Evolutionary conservation across 148 eudicot genomes (phyloP), one percentile per base, ranked within the genome.

Genomic region (Polygonum aviculare): DNA sequence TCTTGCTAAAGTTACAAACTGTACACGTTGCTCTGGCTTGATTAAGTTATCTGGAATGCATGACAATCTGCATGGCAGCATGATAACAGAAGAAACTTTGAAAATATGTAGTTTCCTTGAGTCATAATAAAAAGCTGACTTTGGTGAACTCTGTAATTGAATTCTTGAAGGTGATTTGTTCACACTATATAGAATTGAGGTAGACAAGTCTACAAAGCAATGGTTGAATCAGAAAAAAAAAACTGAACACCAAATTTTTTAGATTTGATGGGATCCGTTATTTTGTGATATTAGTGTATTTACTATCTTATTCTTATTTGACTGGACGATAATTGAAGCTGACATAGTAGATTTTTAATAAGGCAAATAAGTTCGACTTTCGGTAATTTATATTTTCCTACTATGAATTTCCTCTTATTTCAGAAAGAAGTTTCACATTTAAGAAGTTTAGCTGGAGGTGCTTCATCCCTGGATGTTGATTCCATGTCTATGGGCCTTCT

Each of bases 371-470:
- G 74, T 10, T 45, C 74, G n/a, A 19, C 50, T 71, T 41, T 74
- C 44, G 54, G 54, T 35, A 38, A 12, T 31, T 6, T 31, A 21
- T 74, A 6, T 18, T 12, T 40, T 74, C 22, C 11, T 74, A 40
- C 33, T 12, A 10, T 74, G 11, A 21, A 16, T 45, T 38, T 78
- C 49, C 15, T 75, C 77, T 54, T 62, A 26, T 26, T 77, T 73
- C 87, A 95, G 99, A 93, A 93, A 87, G 97, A 95, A 83, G 91
- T 93, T 74, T 84, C 99, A 75, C 98, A 85, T 65, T 79, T 95
- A 76, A 88, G 88, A 82, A 80, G 88, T 84, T 70, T 89, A 78
- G 84, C 79, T 39, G 97, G 93, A 71, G 98, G 90, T 79, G 82
- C 80, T 78, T 94, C 80, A 82, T 82, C 80, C 76, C 87, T 84